Evolutionary conservation across 2,329 filamentous ascomycete genomes (phyloP).

Genomic region (Ceratocystis eucalypticola): DNA sequence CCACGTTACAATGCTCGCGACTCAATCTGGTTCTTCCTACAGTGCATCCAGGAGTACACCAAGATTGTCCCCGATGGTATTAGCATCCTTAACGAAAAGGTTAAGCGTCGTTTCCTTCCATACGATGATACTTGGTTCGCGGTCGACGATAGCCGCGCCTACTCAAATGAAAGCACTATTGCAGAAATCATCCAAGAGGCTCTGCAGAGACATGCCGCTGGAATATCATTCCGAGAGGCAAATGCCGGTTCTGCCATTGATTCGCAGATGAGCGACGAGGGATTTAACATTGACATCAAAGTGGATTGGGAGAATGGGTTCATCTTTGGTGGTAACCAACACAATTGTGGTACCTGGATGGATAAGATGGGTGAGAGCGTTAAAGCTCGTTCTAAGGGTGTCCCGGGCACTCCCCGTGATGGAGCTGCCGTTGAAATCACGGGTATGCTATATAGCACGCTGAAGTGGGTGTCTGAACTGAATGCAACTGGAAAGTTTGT

Average conservation of each 20-base stretch:
- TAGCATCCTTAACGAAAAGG: conserved; percentile 58
- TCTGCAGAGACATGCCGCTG: conserved; percentile 77
- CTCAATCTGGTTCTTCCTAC: conserved; percentile 95
- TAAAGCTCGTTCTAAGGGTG: conserved; percentile 77
- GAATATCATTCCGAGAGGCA: conserved; percentile 84
- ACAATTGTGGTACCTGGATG: conserved; percentile 98
- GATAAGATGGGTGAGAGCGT: conserved; percentile 99
- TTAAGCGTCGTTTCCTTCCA: conserved; percentile 75
- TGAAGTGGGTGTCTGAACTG: conserved; percentile 64
- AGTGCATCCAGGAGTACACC: conserved; percentile 88
- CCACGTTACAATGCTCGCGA: conserved; percentile 93
- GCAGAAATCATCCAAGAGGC: conserved; percentile 88
- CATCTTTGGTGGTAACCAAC: conserved; percentile 85
- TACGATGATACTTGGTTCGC: conserved; percentile 95
- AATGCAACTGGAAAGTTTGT: conserved; percentile 55
- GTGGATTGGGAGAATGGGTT: conserved; percentile 87
- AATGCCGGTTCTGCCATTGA: conserved; percentile 84
- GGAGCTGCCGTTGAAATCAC: conserved; percentile 92
- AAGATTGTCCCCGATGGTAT: conserved; percentile 66
- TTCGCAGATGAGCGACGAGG: conserved; percentile 80
- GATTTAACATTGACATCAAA: conserved; percentile 81
- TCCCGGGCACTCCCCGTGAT: conserved; percentile 92
- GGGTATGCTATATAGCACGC: conserved; percentile 77
- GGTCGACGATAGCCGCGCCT: conserved; percentile 66
- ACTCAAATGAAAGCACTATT: conserved; percentile 69